Evolutionary conservation across 345 rosid species (phyloP).

Genomic region (Gossypium turneri): DNA sequence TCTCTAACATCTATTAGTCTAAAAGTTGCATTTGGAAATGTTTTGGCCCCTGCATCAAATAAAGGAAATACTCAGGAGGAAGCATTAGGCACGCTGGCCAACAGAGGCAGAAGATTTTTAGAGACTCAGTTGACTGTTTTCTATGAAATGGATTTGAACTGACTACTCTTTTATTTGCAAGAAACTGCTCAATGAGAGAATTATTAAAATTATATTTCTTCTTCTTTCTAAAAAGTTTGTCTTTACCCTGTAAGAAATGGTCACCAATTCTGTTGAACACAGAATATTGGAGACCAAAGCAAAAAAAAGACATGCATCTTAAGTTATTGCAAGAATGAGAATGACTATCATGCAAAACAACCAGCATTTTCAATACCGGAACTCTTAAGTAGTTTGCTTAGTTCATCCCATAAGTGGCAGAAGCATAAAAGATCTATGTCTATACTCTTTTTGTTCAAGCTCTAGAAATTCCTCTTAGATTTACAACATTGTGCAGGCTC

Average conservation of each 20-base stretch:
- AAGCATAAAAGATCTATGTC: not conserved
- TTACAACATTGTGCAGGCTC: not conserved
- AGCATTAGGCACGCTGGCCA: not conserved
- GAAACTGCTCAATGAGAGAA: not conserved
- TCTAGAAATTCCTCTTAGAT: not conserved
- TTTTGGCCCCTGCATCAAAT: constrained; percentile 9
- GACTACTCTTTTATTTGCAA: not conserved
- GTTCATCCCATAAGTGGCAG: not conserved
- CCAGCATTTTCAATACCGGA: not conserved
- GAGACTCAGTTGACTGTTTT: not conserved
- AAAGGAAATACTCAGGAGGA: not conserved
- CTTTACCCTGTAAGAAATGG: not conserved
- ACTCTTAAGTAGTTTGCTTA: not conserved
- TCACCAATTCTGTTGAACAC: not conserved
- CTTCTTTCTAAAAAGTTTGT: not conserved
- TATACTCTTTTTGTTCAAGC: not conserved
- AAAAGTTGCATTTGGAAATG: not conserved
- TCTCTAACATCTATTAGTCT: constrained; percentile 49
- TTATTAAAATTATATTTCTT: not conserved
- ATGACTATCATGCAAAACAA: not conserved
- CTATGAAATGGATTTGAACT: not conserved
- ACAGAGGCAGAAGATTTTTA: not conserved
- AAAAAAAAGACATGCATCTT: not conserved
- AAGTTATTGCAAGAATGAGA: not conserved
- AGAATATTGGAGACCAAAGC: not conserved